These are phyloP conservation scores for Tylopilus cervinicoccineus DNA, from an alignment of 768 basidiomycete species.

Conservation along the genomic window DNA sequence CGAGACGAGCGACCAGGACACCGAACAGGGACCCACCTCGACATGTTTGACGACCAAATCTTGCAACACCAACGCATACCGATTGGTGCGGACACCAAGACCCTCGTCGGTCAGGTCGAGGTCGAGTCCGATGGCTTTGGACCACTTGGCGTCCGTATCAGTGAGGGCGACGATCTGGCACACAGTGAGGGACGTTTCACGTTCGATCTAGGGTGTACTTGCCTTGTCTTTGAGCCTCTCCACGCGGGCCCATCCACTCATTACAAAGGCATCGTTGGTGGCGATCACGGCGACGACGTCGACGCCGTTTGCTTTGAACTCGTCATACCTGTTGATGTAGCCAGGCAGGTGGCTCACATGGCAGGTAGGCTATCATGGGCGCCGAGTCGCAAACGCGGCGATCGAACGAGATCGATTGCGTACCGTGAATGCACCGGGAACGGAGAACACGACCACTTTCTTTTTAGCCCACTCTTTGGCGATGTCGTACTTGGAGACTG, in stretches of 20 bases:
- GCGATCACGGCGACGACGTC: conserved; percentile 50
- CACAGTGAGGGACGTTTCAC: background rate
- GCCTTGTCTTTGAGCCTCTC: conserved; percentile 68
- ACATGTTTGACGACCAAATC: conserved; percentile 68
- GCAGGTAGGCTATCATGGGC: conserved; percentile 35
- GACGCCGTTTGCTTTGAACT: conserved; percentile 52
- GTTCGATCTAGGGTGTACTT: conserved; percentile 25
- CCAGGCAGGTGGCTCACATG: conserved; percentile 43
- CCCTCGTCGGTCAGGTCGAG: conserved; percentile 47
- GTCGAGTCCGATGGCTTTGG: conserved; percentile 49
- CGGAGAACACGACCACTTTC: conserved; percentile 74
- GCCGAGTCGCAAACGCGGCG: background rate
- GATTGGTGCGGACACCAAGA: conserved; percentile 54
- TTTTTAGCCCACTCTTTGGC: conserved; percentile 72
- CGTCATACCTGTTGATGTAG: conserved; percentile 42
- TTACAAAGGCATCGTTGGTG: conserved; percentile 58
- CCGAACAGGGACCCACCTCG: conserved; percentile 37
- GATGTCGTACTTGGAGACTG: conserved; percentile 51
- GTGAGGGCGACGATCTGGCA: conserved; percentile 55
- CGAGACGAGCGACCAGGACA: background rate
- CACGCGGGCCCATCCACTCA: conserved; percentile 59
- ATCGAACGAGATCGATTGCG: conserved; percentile 19
- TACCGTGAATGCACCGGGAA: conserved; percentile 81
- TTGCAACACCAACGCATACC: conserved; percentile 65
- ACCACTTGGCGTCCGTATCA: conserved; percentile 55